A percentile compares a stretch with the other conserved stretches of the same genome.
Evolutionary conservation across 108 stramenopile species (phyloP).

Genomic region (Nitzschia sp.): DNA sequence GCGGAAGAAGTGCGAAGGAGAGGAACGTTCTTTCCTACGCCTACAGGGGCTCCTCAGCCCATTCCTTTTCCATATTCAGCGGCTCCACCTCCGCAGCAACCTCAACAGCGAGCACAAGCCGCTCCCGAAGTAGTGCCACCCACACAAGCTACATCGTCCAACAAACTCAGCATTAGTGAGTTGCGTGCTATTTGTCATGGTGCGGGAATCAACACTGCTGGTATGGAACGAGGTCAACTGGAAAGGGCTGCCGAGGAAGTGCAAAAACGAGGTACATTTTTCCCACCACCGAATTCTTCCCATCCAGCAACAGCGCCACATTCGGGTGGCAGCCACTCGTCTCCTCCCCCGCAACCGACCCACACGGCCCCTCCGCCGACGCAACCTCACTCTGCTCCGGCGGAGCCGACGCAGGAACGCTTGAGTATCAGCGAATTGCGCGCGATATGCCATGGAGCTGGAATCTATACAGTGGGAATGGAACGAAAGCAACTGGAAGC

Average conservation of each 20-base stretch:
- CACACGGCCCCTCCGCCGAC: conserved; percentile 5
- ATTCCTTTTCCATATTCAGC: background rate
- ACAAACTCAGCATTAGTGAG: conserved; percentile 37
- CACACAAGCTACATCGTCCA: background rate
- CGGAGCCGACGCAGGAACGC: conserved; percentile 13
- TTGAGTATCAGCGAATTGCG: conserved; percentile 74
- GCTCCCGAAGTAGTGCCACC: background rate
- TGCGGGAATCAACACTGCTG: conserved; percentile 75
- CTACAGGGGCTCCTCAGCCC: background rate
- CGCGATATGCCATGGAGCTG: conserved; percentile 82
- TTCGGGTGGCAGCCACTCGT: background rate
- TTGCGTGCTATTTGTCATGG: conserved; percentile 82
- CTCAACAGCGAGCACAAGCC: background rate
- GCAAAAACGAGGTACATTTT: conserved; percentile 36
- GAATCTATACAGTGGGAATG: conserved; percentile 81
- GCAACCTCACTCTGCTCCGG: conserved; percentile 10
- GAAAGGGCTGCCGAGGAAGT: conserved; percentile 57
- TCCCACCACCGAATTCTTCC: conserved; percentile 6
- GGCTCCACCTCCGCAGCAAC: conserved; percentile 1
- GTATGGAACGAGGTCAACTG: conserved; percentile 85
- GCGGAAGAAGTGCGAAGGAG: conserved; percentile 47
- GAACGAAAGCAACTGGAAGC: conserved; percentile 77
- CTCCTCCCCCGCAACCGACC: background rate
- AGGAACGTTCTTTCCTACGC: conserved; percentile 31
- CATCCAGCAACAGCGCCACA: background rate